Evolutionary conservation across 106 monocot species (phyloP).

Genomic region (Alisma plantagoaquatica): DNA sequence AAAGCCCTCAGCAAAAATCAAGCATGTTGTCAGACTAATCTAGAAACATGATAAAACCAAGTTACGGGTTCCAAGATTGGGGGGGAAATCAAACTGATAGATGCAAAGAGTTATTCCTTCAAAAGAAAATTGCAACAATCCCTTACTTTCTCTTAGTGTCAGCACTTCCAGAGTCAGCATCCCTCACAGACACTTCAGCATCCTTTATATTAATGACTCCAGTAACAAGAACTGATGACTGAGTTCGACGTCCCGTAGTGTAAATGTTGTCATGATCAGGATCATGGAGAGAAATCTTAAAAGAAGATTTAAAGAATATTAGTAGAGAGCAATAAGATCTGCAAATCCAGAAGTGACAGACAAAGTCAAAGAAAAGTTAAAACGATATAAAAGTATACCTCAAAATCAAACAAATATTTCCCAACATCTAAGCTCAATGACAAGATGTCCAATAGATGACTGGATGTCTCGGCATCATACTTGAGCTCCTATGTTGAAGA

Average conservation of each 20-base stretch:
- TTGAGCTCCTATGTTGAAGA: slow-evolving; percentile 41
- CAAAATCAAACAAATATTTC: slow-evolving; percentile 67
- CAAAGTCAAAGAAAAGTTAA: not conserved
- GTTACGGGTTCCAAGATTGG: too few species aligned
- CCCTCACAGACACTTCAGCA: slow-evolving; percentile 70
- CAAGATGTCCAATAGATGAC: slow-evolving; percentile 61
- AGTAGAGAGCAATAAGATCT: too few species aligned
- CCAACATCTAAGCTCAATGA: slow-evolving; percentile 76
- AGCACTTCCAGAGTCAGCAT: slow-evolving; percentile 43
- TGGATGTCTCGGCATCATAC: slow-evolving; percentile 62
- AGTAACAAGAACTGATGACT: slow-evolving; percentile 35
- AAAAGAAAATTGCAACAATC: too few species aligned
- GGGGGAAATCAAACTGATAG: too few species aligned
- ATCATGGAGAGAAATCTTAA: slow-evolving; percentile 63
- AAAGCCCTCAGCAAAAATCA: too few species aligned
- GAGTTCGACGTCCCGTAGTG: slow-evolving; percentile 38
- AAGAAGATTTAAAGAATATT: slow-evolving; percentile 8
- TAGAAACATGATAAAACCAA: too few species aligned
- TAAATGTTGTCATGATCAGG: slow-evolving; percentile 44
- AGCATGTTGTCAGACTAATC: too few species aligned
- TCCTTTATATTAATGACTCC: slow-evolving; percentile 68
- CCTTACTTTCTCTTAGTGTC: slow-evolving; percentile 65
- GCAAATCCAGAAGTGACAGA: too few species aligned
- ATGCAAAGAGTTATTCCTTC: too few species aligned
- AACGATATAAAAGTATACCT: slow-evolving; percentile 39